A percentile compares a stretch with the other conserved stretches of the same genome.
Evolutionary conservation across 2,329 filamentous ascomycete genomes (phyloP).

Genomic region (Fusarium pseudonygamai): DNA sequence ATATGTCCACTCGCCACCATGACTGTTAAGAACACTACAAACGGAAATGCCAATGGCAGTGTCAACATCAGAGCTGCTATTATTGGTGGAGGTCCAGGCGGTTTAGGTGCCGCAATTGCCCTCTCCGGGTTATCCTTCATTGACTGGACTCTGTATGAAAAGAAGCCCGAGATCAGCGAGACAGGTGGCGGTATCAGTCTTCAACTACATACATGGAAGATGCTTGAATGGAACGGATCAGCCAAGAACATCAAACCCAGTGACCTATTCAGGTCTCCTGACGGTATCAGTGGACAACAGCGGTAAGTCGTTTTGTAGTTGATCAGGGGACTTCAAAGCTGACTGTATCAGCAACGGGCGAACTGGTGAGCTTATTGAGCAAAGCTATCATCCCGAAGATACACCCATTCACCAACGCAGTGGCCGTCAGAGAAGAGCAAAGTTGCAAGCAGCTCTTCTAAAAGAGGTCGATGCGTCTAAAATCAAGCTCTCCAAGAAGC

Average conservation of each 20-base stretch:
- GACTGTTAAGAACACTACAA: conserved; percentile 30
- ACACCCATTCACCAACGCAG: conserved; percentile 40
- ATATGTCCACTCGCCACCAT: conserved; percentile 1
- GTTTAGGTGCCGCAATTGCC: conserved; percentile 47
- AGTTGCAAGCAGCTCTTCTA: conserved; percentile 60
- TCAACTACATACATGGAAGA: conserved; percentile 48
- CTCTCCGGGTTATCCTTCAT: conserved; percentile 43
- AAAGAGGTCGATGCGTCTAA: conserved; percentile 54
- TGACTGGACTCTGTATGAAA: conserved; percentile 49
- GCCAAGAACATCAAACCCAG: conserved; percentile 43
- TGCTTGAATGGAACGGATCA: conserved; percentile 47
- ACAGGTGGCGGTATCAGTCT: conserved; percentile 51
- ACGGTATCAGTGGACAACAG: conserved; percentile 40
- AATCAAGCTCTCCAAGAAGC: conserved; percentile 57
- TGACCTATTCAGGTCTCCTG: conserved; percentile 45
- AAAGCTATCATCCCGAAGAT: conserved; percentile 32
- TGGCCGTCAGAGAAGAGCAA: conserved; percentile 46
- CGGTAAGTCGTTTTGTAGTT: conserved; percentile 18
- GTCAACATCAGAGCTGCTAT: conserved; percentile 36
- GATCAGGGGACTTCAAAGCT: neutral
- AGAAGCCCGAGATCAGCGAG: conserved; percentile 49
- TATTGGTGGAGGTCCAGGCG: conserved; percentile 44
- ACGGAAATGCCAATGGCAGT: conserved; percentile 2
- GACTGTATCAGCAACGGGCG: conserved; percentile 43
- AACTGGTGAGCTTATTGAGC: conserved; percentile 43